Evolutionary conservation across 2,329 filamentous ascomycete genomes (phyloP).

Genomic region (Epichloe bromicola): DNA sequence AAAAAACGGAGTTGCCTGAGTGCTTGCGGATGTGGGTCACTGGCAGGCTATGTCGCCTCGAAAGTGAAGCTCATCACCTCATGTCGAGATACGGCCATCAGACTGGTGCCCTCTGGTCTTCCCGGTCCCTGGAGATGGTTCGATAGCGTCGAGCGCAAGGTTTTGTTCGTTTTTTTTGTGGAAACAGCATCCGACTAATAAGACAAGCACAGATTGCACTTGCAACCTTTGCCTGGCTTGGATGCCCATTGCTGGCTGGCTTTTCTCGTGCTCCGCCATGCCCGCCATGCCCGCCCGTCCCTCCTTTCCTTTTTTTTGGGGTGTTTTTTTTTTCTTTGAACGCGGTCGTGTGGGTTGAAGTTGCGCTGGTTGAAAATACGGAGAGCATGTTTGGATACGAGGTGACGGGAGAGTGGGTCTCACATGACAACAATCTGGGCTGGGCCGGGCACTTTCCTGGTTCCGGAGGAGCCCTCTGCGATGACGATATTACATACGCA

Average conservation of each 20-base stretch:
- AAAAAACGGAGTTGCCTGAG: not conserved
- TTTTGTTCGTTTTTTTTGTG: too few species aligned
- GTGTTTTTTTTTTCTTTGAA: not conserved
- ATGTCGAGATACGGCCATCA: not conserved
- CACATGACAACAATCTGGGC: not conserved
- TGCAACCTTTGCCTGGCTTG: not conserved
- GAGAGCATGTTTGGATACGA: not conserved
- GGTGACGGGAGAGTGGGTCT: not conserved
- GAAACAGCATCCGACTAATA: not conserved
- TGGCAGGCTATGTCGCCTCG: not conserved
- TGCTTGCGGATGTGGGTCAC: not conserved
- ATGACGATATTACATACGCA: too few species aligned
- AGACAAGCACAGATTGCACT: not conserved
- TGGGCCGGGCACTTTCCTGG: not conserved
- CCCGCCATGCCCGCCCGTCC: not conserved
- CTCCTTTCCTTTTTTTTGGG: not conserved
- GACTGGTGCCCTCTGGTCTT: not conserved
- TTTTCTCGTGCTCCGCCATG: not conserved
- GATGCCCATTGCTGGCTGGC: too few species aligned
- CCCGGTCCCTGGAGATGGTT: not conserved
- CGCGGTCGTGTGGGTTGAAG: not conserved
- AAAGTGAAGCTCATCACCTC: not conserved
- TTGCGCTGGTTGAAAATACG: not conserved
- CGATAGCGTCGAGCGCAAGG: not conserved
- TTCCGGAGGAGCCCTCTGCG: not conserved